These are phyloP conservation scores for Metschnikowia rubicola DNA, from an alignment of 805 yeast genomes.

Conservation along the genomic window DNA sequence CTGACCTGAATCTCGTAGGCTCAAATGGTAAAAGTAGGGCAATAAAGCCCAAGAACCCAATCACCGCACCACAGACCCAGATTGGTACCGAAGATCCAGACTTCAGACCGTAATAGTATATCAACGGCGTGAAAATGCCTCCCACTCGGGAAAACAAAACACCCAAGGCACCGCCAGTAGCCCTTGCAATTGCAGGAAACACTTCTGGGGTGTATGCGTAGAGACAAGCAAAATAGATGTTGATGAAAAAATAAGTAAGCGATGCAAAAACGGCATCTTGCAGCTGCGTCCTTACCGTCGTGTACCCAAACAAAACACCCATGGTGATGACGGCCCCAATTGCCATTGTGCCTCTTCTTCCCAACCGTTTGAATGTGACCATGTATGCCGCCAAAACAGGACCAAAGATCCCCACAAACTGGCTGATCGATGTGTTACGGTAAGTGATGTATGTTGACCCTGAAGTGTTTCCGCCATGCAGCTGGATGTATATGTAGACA, in stretches of 20 bases:
- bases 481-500: slow-evolving; percentile 9
- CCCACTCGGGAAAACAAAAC: slow-evolving; percentile 30
- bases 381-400: slow-evolving; percentile 8
- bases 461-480: slow-evolving; percentile 9
- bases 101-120: slow-evolving; percentile 27
- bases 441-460: slow-evolving; percentile 6
- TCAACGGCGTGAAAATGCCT: slow-evolving; percentile 30
- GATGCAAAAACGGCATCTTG: slow-evolving; percentile 21
- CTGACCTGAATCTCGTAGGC: slow-evolving; percentile 29
- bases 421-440: slow-evolving; percentile 8
- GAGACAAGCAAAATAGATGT: slow-evolving; percentile 27
- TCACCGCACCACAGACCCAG: slow-evolving; percentile 35
- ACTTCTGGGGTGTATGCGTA: slow-evolving; percentile 37
- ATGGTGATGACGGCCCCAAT: slow-evolving; percentile 20
- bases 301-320: slow-evolving; percentile 23
- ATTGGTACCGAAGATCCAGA: slow-evolving; percentile 26
- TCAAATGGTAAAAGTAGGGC: slow-evolving; percentile 35
- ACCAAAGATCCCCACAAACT: slow-evolving; percentile 9
- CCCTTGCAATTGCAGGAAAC: slow-evolving; percentile 34
- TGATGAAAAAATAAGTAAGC: slow-evolving; percentile 18
- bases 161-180: slow-evolving; percentile 35
- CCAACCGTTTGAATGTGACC: slow-evolving; percentile 29
- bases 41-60: slow-evolving; percentile 30
- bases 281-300: slow-evolving; percentile 16
- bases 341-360: slow-evolving; percentile 56